Conservation (phyloP, 177 flowering plant species). For the Vitis hybrid region DNA sequence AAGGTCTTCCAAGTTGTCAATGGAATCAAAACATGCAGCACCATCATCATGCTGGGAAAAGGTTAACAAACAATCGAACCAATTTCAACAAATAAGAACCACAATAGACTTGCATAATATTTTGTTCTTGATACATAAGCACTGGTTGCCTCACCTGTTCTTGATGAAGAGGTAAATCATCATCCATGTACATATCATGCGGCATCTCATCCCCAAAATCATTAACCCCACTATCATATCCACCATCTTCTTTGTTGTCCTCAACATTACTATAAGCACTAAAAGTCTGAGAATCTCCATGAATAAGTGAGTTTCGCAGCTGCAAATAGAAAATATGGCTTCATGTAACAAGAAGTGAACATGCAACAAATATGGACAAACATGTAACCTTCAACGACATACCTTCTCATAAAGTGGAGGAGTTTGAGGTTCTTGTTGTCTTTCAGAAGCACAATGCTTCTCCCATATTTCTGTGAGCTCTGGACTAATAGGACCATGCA, state of each 20-base stretch:
- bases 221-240: constrained; percentile 36
- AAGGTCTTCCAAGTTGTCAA: constrained; percentile 80
- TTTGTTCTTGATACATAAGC: not conserved
- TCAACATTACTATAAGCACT: constrained; percentile 26
- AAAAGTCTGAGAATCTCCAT: constrained; percentile 28
- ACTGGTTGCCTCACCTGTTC: constrained; percentile 39
- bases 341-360: not conserved
- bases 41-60: constrained; percentile 40
- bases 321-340: constrained; percentile 32
- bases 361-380: not conserved
- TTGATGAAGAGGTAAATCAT: constrained; percentile 31
- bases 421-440: constrained; percentile 33
- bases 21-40: constrained; percentile 21
- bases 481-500: constrained; percentile 60
- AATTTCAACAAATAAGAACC: too few species aligned
- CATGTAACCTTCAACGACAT: not conserved
- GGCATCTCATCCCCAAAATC: constrained; percentile 56
- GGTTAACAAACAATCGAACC: constrained; percentile 1
- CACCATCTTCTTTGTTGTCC: constrained; percentile 39
- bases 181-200: constrained; percentile 44
- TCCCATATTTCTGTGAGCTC: constrained; percentile 75
- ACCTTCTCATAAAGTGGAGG: constrained; percentile 83
- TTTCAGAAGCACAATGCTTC: constrained; percentile 26
- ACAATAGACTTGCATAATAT: too few species aligned
- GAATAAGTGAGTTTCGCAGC: constrained; percentile 71